A percentile compares a stretch with the other conserved stretches of the same genome.
These are phyloP conservation scores for Gnomoniopsis sp. DNA, from an alignment of 2,329 filamentous ascomycete genomes.

Conservation along the genomic window DNA sequence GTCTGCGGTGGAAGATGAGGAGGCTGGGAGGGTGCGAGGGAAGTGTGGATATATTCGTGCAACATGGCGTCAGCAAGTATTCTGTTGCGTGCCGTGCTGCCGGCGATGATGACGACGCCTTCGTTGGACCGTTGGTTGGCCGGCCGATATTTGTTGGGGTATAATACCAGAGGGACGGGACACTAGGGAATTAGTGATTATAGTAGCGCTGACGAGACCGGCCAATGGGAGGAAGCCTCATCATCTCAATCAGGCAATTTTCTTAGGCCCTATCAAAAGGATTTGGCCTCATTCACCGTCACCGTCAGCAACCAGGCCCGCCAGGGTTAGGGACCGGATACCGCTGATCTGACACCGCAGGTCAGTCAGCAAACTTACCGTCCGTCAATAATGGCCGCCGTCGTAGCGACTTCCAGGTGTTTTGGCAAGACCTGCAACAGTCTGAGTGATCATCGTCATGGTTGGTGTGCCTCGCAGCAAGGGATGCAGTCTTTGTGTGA, in stretches of 20 bases:
- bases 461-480: conserved; percentile 36
- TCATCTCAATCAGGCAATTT: neutral
- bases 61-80: neutral
- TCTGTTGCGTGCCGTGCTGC: neutral
- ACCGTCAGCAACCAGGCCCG: neutral
- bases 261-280: neutral
- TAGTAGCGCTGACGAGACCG: neutral
- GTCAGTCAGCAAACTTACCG: neutral
- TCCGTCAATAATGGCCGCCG: neutral
- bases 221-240: neutral
- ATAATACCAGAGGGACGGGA: neutral
- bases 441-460: conserved; percentile 21
- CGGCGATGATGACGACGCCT: neutral
- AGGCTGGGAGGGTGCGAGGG: neutral
- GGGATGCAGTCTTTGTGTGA: conserved; percentile 37
- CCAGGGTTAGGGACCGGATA: no score
- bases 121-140: neutral
- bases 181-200: neutral
- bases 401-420: neutral
- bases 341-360: no score
- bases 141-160: neutral
- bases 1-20: neutral
- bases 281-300: neutral
- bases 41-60: neutral
- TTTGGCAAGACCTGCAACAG: neutral